A percentile compares a stretch with the other conserved stretches of the same genome.
phyloP scores from a whole-genome alignment of 306 rosid species.

The Morella rubra region DNA sequence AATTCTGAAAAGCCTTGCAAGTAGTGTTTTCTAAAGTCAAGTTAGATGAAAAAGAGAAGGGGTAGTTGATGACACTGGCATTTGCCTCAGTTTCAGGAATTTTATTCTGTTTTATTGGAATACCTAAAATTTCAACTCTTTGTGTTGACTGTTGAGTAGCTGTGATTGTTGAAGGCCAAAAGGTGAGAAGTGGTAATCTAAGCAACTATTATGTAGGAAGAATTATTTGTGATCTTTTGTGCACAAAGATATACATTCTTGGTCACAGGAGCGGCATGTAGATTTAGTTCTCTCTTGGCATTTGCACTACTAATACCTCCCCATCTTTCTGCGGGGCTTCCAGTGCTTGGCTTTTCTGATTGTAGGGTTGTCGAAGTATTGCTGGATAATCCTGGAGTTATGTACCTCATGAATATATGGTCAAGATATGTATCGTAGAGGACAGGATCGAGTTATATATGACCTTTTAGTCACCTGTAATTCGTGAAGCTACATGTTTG shows the following conservation, averaged over 20 bases:
- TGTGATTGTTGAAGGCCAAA: too few relatives aligned
- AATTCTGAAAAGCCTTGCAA: neutral
- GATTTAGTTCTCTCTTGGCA: neutral
- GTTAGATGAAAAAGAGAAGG: neutral
- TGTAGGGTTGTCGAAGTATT: constrained; percentile 11
- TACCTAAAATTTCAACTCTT: too few relatives aligned
- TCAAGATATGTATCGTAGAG: neutral
- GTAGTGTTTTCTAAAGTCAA: neutral
- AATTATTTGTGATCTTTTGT: neutral
- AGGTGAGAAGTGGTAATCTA: too few relatives aligned
- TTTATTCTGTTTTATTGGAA: neutral
- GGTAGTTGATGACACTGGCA: neutral
- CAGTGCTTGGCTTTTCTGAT: neutral
- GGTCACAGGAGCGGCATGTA: neutral
- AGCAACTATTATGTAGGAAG: neutral
- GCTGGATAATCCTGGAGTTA: constrained; percentile 5
- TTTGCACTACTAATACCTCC: neutral
- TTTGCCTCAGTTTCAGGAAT: neutral
- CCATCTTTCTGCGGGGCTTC: too few relatives aligned
- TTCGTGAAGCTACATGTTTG: neutral
- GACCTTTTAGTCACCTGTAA: constrained; percentile 6
- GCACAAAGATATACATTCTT: neutral
- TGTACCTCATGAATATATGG: neutral
- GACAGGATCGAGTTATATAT: constrained; percentile 4
- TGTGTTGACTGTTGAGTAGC: too few relatives aligned